Percentiles rank a stretch among this genome's conserved stretches.
These are phyloP conservation scores for Plantago lanceolata DNA, from an alignment of 305 asterid genomes.

Conservation along the genomic window DNA sequence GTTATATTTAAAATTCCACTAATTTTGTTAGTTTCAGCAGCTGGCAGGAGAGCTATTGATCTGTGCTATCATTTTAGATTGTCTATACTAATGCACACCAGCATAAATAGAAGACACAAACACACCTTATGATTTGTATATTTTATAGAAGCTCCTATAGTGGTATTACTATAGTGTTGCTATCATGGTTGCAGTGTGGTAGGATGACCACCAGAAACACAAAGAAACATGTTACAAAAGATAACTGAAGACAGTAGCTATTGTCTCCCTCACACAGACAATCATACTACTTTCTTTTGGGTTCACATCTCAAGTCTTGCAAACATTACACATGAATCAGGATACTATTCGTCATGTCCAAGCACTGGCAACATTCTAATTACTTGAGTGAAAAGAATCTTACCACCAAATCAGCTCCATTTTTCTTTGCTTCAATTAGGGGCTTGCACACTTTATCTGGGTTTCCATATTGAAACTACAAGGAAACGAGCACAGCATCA, in stretches of 20 bases:
- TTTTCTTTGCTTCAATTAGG: slow-evolving; percentile 74
- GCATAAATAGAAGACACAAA: no score
- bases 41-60: not conserved
- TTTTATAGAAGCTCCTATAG: not conserved
- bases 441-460: slow-evolving; percentile 84
- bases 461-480: slow-evolving; percentile 91
- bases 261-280: not conserved
- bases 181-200: not conserved
- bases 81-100: no score
- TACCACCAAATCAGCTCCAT: slow-evolving; percentile 84
- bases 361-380: slow-evolving; percentile 8
- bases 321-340: not conserved
- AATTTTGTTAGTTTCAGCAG: not conserved
- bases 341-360: slow-evolving; percentile 1
- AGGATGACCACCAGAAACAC: not conserved
- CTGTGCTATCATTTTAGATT: not conserved
- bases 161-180: not conserved
- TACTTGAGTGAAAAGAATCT: slow-evolving; percentile 21
- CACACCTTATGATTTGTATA: no score
- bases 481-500: slow-evolving; percentile 27
- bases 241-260: not conserved
- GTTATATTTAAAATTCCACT: not conserved
- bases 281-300: not conserved
- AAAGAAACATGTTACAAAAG: not conserved
- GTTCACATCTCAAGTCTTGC: not conserved